Evolutionary conservation across 768 basidiomycete genomes (phyloP), one percentile per base, ranked within the genome.

Genomic region (Pleurotus tuoliensis): DNA sequence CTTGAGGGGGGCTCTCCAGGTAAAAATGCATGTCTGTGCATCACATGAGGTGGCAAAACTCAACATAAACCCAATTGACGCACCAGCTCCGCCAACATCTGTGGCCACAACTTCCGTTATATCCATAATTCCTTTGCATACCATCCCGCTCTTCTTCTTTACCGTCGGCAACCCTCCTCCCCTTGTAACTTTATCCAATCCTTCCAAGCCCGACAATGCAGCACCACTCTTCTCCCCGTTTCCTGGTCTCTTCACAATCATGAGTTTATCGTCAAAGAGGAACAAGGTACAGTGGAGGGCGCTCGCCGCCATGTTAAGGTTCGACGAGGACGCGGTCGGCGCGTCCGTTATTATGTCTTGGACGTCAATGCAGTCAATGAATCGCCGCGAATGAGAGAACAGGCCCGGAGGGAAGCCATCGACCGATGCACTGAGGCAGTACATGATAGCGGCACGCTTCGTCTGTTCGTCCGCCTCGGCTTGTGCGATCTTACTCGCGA

Each of bases 391-490:
- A 67, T 88, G 89, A 18, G 90, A 94, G 68, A 96, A 90, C n/a
- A 99, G 71, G 16, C 83, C 84, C 3, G 94, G 87, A 4, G 96
- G 96, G 63, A 98, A 96, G 16, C 86, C 90, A 13, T 97, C 94
- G 34, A 98, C 88, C 20, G 87, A 87, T 20, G 91, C 77, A 59
- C 83, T 86, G 24, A 98, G 76, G 62, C 88, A 90, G 69, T 90
- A 92, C 77, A 98, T 87, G 52, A 91, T 86, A 1, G 92, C 86
- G 1, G 93, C 93, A 13, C 92, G 83, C 70, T 88, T 89, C 0
- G 94, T 98, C 65, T 92, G 85, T 61, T 94, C 92, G 69, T 96
- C 94, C 6, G 92, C 82, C 72, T 97, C 94, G 41, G 94, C 94
- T 34, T 81, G 80, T 11, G 95, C 97, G 58, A 99, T 97, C 61